Base-by-base conservation (phyloP, 169 alveolate genomes). In the Cryptosporidium canis region DNA sequence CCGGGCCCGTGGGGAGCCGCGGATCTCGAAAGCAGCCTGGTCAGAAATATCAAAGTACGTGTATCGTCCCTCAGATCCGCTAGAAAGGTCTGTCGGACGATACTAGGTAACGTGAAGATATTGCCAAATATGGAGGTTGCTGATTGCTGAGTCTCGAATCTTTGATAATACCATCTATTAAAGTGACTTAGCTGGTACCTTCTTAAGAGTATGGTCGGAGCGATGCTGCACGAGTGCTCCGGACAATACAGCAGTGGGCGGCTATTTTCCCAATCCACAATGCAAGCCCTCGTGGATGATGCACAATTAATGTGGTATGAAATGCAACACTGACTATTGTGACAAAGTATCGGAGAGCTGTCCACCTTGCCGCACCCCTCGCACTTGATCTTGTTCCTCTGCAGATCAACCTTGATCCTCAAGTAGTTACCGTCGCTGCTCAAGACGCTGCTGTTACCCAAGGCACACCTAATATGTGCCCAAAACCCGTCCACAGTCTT, bases 391-490 rank as follows among this genome's bases (percentile, higher is more conserved):
- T 77, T 77, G 31, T 58, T 61, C 51, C 64, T 77, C 14, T 77
- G 45, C 12, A 58, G 27, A 58, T 77, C 87, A 16, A 58, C 55
- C 41, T 43, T 77, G 37, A 77, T 61, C 31, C 72, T 77, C 11
- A 77, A 33, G 16, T 58, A 77, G 41, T 55, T 77, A 5, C 87
- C 87, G 39, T 77, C 87, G 41, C 66, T 77, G 39, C 72, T 77
- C 24, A 55, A 39, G 11, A 55, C 58, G 18, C 77, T 61, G 27
- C 51, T 41, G 39, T 55, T 77, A 2, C 66, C 53, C 35, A 77
- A 35, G 24, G 77, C 87, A 77, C 87, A 77, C 44, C 87, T 77
- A 9, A 77, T 77, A 44, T 77, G 87, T 1, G 87, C 56, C 87
- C 87, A 77, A 31, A 39, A 39, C 1, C 87, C 87, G 37, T 77